Evolutionary conservation across 768 basidiomycete species (phyloP).

Genomic region (Hortiboletus flavorubellus): DNA sequence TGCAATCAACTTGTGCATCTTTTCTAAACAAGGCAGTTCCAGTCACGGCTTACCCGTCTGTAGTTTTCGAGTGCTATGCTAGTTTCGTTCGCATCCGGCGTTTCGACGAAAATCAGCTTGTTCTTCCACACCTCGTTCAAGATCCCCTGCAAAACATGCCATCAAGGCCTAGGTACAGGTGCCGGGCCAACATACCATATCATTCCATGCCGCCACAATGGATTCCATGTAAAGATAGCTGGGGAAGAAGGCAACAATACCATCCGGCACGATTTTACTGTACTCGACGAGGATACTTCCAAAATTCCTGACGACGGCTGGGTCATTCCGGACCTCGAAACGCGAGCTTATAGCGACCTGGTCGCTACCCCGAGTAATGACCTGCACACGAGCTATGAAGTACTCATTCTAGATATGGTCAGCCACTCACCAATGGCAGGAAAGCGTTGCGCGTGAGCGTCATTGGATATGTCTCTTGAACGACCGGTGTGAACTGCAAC

Average conservation of each 20-base stretch:
- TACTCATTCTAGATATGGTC: not conserved
- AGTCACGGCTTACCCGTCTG: slow-evolving; percentile 62
- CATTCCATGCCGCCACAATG: slow-evolving; percentile 99
- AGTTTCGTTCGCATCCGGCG: slow-evolving; percentile 98
- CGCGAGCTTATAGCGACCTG: slow-evolving; percentile 98
- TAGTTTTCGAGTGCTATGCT: slow-evolving; percentile 98
- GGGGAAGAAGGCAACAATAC: slow-evolving; percentile 98
- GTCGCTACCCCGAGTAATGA: slow-evolving; percentile 96
- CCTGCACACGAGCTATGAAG: slow-evolving; percentile 42
- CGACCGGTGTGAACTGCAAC: slow-evolving; percentile 95
- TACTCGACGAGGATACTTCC: slow-evolving; percentile 98
- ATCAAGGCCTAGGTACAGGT: not conserved
- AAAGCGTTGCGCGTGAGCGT: slow-evolving; percentile 95
- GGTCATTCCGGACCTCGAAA: slow-evolving; percentile 98
- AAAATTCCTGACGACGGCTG: slow-evolving; percentile 97
- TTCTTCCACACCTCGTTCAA: slow-evolving; percentile 99
- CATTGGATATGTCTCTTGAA: slow-evolving; percentile 98
- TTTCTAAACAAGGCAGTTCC: not conserved
- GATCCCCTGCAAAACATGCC: slow-evolving; percentile 65
- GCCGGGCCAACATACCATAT: slow-evolving; percentile 71
- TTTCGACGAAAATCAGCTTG: slow-evolving; percentile 99
- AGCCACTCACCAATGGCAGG: slow-evolving; percentile 75
- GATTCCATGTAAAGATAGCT: slow-evolving; percentile 99
- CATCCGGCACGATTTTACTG: slow-evolving; percentile 96
- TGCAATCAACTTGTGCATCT: slow-evolving; percentile 26